Evolutionary conservation across 495 filamentous ascomycete species (phyloP).

Genomic region (Penicillium fimorum): DNA sequence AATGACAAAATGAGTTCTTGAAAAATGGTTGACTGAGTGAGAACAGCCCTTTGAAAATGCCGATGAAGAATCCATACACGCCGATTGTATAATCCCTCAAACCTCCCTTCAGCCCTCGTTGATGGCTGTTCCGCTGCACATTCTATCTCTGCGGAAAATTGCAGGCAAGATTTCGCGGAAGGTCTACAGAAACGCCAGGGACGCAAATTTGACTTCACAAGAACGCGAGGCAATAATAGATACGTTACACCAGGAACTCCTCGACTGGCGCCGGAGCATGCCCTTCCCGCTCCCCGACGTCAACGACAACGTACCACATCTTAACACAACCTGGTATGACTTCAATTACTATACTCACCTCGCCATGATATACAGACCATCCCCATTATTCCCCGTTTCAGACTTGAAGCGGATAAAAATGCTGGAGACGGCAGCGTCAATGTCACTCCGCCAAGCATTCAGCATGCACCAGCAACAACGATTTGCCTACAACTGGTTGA

Average conservation of each 20-base stretch:
- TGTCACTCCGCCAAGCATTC: conserved; percentile 39
- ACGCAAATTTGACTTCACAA: conserved; percentile 13
- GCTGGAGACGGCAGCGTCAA: conserved; percentile 33
- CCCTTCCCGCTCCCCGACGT: conserved; percentile 41
- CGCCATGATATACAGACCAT: conserved; percentile 40
- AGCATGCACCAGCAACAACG: conserved; percentile 35
- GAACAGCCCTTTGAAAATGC: conserved; percentile 32
- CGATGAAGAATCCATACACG: conserved; percentile 36
- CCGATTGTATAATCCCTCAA: conserved; percentile 20
- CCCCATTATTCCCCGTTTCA: conserved; percentile 31
- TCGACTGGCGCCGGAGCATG: conserved; percentile 42
- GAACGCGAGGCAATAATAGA: conserved; percentile 29
- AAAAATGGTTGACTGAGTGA: not conserved
- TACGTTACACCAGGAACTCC: conserved; percentile 31
- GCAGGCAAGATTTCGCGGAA: conserved; percentile 35
- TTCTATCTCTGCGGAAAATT: conserved; percentile 35
- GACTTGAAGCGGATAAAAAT: conserved; percentile 29
- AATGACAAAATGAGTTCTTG: not conserved
- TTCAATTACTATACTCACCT: conserved; percentile 42
- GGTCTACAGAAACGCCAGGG: conserved; percentile 25
- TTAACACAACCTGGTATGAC: conserved; percentile 42
- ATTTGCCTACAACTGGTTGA: conserved; percentile 44
- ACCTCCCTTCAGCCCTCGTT: conserved; percentile 28
- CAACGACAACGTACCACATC: conserved; percentile 36
- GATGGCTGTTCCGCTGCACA: conserved; percentile 41